Evolutionary conservation across 1,284 basidiomycete genomes (phyloP).

Genomic region (Puccinia triticina): DNA sequence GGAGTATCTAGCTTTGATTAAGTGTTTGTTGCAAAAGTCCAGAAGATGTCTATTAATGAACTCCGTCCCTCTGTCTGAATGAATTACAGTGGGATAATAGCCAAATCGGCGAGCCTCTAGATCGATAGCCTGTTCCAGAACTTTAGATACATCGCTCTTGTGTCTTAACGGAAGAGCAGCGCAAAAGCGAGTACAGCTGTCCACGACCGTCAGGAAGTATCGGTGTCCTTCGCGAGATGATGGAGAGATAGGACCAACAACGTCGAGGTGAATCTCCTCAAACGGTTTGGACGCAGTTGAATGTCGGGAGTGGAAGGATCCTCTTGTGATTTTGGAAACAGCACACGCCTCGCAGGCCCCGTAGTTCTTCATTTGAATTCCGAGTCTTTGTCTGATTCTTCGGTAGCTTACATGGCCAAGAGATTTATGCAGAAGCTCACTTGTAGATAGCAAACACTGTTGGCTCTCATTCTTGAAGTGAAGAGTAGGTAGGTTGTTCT

Average conservation of each 20-base stretch:
- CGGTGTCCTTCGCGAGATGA: not conserved
- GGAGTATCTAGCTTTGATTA: not conserved
- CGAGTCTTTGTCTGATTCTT: not conserved
- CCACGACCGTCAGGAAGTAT: not conserved
- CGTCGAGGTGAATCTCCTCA: not conserved
- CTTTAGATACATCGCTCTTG: not conserved
- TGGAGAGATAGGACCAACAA: not conserved
- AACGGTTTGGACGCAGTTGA: not conserved
- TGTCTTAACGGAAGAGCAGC: not conserved
- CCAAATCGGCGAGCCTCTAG: not conserved
- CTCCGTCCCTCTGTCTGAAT: not conserved
- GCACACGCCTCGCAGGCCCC: not conserved
- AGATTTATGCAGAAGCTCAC: not conserved
- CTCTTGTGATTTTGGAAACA: not conserved
- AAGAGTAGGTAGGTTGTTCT: too few species aligned
- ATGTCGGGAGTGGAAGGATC: not conserved
- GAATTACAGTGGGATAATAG: not conserved
- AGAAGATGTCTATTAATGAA: not conserved
- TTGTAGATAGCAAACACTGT: too few species aligned
- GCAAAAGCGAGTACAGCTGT: constrained; percentile 6
- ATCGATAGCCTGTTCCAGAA: not conserved
- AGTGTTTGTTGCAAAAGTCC: not conserved
- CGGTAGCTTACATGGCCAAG: constrained; percentile 17
- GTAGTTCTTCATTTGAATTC: not conserved
- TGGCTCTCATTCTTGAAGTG: too few species aligned